Evolutionary conservation across 2,329 filamentous ascomycete genomes (phyloP), one percentile per base, ranked within the genome.

Genomic region (Simplicillium aogashimaense): DNA sequence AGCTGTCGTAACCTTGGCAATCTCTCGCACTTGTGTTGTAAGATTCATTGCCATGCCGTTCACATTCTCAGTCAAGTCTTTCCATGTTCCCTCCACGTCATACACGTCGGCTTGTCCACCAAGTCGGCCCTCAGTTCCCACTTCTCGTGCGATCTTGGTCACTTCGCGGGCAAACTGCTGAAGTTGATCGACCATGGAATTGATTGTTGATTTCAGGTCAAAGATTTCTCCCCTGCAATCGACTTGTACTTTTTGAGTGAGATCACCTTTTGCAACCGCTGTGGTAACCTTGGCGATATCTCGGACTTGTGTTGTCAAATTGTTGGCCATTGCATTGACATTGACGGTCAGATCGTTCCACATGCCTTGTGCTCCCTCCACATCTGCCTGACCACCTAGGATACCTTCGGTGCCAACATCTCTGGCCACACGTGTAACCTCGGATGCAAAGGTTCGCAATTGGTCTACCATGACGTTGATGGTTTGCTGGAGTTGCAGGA

Each of bases 21-120:
- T 98, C 64, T 95, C 89, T 67, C 90, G 83, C 57, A 98, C 92
- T 68, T 98, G 90, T 5, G 92, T 94, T 3, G 90, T 97, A 52
- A 98, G 69, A 60, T 97, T 98, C 74, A 92, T 94, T 57, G 90
- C 90, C 90, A 98, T 97, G 51, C 89, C 85, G 64, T 98, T 98
- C 64, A 98, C 90, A 47, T 89, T 89, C 56, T 90, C 84, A 3
- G 90, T 98, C 46, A 98, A 71, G 59, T 95, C 88, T 55, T 88
- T 86, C 90, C 92, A 97, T 39, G 94, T 97, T 47, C 90, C 90
- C 63, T 95, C 86, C 28, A 97, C 92, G 58, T 95, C 90, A 56
- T 95, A 89, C 7, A 97, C 86, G 15, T 88, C 92, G 37, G 92
- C 90, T 61, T 98, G 92, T 9, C 92, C 90, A 58, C 92, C 90